Evolutionary conservation across 768 basidiomycete species (phyloP), one percentile per base, ranked within the genome.

Genomic region (Fomitopsis serialis): DNA sequence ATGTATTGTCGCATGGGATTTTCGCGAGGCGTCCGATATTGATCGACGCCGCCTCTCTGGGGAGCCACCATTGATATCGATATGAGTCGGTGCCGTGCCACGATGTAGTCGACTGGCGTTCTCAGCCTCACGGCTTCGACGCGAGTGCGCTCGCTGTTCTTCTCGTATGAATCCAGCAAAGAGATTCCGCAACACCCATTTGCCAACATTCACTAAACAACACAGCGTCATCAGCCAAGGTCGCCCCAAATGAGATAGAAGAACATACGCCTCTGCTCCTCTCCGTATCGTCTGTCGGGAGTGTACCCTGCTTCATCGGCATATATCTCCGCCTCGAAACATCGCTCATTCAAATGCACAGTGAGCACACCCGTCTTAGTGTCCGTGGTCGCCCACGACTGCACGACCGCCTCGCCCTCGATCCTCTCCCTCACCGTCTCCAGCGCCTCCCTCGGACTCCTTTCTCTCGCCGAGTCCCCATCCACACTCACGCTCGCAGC

Each of bases 251-350:
- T 13, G n/a, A 29, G 32, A 52, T 55, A 55, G 35, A 37, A 25
- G 19, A 37, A 79, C 88, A 65, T 61, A 93, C 96, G 63, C 67
- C 94, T 83, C 15, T 82, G 74, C 62, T 98, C 96, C 51, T 94
- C 92, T 44, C 74, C 81, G 57, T 84, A 83, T 9, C 78, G 72
- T 5, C 78, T 77, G 50, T 85, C 80, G 24, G 74, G 69, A 0
- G 70, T 73, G 63, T 84, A 85, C 19, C 90, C 92, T 37, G 88
- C 81, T 65, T 98, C 94, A 64, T 98, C 95, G 12, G 90, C 89
- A 65, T 95, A 98, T 2, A 96, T 84, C 70, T 99, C 97, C 6
- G 91, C 89, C 52, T 98, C 95, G 66, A 98, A 98, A 54, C 86
- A 92, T 45, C 82, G 77, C 59, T 97, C 93, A 44, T 81, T 89